Evolutionary conservation across 2,329 filamentous ascomycete genomes (phyloP).

Genomic region (Corniculantispora saksenae): DNA sequence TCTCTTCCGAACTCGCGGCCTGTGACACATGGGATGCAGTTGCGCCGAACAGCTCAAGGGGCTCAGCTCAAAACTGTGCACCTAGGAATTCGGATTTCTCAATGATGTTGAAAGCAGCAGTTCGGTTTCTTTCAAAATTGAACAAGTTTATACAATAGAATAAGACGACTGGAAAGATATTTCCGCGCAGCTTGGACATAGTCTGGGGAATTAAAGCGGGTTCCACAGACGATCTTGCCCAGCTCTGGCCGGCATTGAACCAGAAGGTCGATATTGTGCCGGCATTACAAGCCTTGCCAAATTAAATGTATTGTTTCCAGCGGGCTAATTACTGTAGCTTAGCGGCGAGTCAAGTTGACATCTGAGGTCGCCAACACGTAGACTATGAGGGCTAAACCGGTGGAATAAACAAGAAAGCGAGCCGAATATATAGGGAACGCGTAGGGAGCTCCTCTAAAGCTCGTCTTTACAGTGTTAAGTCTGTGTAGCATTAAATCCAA

Average conservation of each 20-base stretch:
- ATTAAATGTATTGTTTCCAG: too few relatives aligned
- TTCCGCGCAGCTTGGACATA: background rate
- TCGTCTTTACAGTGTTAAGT: background rate
- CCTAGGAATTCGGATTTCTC: too few relatives aligned
- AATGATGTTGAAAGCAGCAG: background rate
- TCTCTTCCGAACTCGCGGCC: background rate
- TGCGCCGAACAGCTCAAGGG: background rate
- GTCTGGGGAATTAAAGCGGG: background rate
- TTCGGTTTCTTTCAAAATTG: background rate
- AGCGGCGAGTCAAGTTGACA: too few relatives aligned
- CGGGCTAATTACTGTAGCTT: too few relatives aligned
- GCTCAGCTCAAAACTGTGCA: too few relatives aligned
- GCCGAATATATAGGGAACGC: too few relatives aligned
- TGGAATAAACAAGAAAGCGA: too few relatives aligned
- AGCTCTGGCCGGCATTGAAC: background rate
- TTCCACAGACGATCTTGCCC: conserved; percentile 1
- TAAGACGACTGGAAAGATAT: background rate
- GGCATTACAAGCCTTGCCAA: too few relatives aligned
- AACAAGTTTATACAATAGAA: background rate
- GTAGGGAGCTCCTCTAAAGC: background rate
- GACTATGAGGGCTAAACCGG: too few relatives aligned
- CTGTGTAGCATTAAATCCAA: background rate
- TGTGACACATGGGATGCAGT: background rate
- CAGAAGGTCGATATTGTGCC: background rate
- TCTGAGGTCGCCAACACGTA: too few relatives aligned